phyloP scores from a whole-genome alignment of 768 basidiomycete genomes.

The Hebeloma cylindrosporum region DNA sequence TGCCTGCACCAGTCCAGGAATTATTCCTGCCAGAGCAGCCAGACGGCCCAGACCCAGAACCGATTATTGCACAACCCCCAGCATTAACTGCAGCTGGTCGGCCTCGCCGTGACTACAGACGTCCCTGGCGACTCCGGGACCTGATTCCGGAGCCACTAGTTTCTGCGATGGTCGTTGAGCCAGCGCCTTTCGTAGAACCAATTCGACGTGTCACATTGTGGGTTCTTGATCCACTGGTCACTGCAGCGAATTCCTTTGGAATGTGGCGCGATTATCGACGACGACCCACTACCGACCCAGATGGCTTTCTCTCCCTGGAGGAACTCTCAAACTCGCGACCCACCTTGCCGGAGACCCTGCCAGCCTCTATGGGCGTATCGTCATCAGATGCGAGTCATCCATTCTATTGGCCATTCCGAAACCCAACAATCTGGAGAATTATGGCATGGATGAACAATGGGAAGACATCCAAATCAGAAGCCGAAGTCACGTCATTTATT shows the following conservation, averaged over 20 bases:
- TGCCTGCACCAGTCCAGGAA: no score
- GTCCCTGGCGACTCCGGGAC: no score
- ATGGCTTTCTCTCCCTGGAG: slow-evolving; percentile 13
- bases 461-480: slow-evolving; percentile 13
- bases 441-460: slow-evolving; percentile 29
- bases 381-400: background rate
- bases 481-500: slow-evolving; percentile 14
- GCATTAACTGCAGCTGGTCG: no score
- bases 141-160: no score
- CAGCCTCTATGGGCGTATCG: background rate
- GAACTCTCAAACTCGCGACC: background rate
- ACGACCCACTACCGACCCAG: slow-evolving; percentile 27
- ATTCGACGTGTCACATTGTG: no score
- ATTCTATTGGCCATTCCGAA: slow-evolving; percentile 13
- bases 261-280: slow-evolving; percentile 23
- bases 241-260: slow-evolving; percentile 23
- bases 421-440: background rate
- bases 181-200: no score
- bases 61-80: no score
- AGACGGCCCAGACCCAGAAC: no score
- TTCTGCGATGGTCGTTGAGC: no score
- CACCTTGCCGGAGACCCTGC: background rate
- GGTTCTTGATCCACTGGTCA: no score
- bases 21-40: no score
- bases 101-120: no score